A percentile compares a stretch with the other conserved stretches of the same genome.
phyloP scores from a whole-genome alignment of 495 filamentous ascomycete genomes.

The Aspergillus olivimuriae region DNA sequence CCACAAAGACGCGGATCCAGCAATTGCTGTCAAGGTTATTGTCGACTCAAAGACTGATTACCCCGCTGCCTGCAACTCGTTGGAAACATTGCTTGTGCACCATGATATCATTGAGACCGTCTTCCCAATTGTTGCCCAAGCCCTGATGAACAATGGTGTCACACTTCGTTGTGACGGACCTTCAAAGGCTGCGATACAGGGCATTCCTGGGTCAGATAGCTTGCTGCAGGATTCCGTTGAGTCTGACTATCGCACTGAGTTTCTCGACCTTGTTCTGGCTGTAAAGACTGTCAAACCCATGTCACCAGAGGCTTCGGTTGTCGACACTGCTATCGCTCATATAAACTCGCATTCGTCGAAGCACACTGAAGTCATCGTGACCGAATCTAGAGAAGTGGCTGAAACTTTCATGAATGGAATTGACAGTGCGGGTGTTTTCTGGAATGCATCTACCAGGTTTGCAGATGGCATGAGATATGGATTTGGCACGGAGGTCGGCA shows the following conservation, averaged over 20 bases:
- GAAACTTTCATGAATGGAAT: conserved; percentile 74
- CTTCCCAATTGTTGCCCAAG: conserved; percentile 64
- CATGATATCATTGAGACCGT: conserved; percentile 58
- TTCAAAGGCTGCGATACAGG: conserved; percentile 55
- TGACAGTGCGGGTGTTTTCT: conserved; percentile 90
- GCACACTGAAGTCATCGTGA: conserved; percentile 91
- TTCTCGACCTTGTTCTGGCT: conserved; percentile 77
- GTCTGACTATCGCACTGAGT: conserved; percentile 80
- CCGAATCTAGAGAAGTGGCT: conserved; percentile 55
- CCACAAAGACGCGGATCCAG: conserved; percentile 65
- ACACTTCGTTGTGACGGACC: conserved; percentile 72
- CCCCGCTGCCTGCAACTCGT: conserved; percentile 90
- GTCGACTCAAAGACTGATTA: conserved; percentile 92
- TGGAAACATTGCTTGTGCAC: conserved; percentile 87
- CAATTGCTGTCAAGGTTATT: conserved; percentile 69
- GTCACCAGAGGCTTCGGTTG: conserved; percentile 19
- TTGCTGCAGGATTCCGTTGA: conserved; percentile 59
- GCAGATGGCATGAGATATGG: conserved; percentile 96
- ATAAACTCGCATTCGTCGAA: conserved; percentile 90
- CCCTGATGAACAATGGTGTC: conserved; percentile 70
- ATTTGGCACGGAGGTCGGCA: conserved; percentile 96
- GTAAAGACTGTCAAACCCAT: conserved; percentile 64
- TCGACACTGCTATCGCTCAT: conserved; percentile 72
- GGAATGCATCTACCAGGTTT: conserved; percentile 92
- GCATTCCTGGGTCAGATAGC: conserved; percentile 26